A percentile compares a stretch with the other conserved stretches of the same genome.
phyloP scores from a whole-genome alignment of 2,329 filamentous ascomycete species.

The Fusarium siculi region DNA sequence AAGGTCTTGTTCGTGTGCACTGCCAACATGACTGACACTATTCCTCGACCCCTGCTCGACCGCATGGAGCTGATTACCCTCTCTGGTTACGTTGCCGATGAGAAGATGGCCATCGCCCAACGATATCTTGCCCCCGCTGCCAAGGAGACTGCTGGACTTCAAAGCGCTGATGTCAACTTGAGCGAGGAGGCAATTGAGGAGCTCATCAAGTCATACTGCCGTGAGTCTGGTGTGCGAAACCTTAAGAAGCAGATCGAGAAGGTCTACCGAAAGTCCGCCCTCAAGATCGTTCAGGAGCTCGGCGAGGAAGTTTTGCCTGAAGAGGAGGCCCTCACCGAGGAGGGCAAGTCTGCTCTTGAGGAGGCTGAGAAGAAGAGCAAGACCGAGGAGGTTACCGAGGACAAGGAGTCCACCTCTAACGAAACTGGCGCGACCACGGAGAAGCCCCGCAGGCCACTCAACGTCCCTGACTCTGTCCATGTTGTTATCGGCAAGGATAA shows the following conservation, averaged over 20 bases:
- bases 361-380: constrained; percentile 80
- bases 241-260: constrained; percentile 99
- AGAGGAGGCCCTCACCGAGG: constrained; percentile 82
- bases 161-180: constrained; percentile 89
- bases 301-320: constrained; percentile 87
- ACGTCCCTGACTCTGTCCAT: constrained; percentile 87
- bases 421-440: constrained; percentile 62
- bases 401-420: constrained; percentile 46
- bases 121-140: constrained; percentile 91
- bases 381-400: constrained; percentile 63
- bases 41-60: constrained; percentile 90
- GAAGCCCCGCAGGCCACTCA: constrained; percentile 77
- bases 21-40: constrained; percentile 98
- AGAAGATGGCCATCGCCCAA: constrained; percentile 99
- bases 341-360: constrained; percentile 81
- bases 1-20: constrained; percentile 99
- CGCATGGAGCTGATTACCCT: constrained; percentile 98
- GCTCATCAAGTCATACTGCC: constrained; percentile 97
- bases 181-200: constrained; percentile 91
- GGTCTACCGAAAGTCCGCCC: constrained; percentile 94
- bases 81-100: constrained; percentile 95
- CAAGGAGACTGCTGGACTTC: constrained; percentile 91
- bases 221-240: constrained; percentile 96
- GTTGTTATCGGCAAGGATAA: constrained; percentile 89
- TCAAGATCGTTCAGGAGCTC: constrained; percentile 96